These are phyloP conservation scores for Tephrocybe sp. DNA, from an alignment of 768 basidiomycete species.

Conservation along the genomic window DNA sequence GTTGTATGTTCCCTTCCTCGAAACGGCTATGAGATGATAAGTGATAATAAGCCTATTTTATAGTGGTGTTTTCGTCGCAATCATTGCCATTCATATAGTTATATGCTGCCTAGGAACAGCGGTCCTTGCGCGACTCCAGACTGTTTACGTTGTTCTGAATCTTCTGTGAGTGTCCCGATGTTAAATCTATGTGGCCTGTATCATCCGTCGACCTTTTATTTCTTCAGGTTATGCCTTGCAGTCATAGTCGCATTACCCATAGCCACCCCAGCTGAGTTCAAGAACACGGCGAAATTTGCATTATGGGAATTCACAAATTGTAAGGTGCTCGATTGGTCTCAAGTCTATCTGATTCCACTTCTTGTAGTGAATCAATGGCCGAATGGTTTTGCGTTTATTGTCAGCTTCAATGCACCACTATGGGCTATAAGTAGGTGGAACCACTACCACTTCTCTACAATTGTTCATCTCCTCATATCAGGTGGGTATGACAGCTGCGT, in stretches of 20 bases:
- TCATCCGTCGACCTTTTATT: no score
- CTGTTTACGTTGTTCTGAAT: conserved; percentile 68
- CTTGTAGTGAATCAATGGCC: conserved; percentile 53
- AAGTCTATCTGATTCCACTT: neutral
- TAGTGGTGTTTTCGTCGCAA: conserved; percentile 67
- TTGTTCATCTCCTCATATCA: conserved; percentile 4
- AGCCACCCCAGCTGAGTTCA: conserved; percentile 59
- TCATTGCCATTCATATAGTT: conserved; percentile 61
- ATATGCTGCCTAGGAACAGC: conserved; percentile 71
- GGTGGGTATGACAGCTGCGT: conserved; percentile 54
- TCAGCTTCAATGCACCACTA: conserved; percentile 41
- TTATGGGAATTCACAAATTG: conserved; percentile 26
- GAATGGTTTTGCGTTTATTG: conserved; percentile 55
- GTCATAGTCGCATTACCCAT: conserved; percentile 70
- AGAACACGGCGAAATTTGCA: conserved; percentile 52
- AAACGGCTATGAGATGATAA: neutral
- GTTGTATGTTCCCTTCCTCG: conserved; percentile 20
- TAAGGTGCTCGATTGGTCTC: neutral
- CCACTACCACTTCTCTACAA: neutral
- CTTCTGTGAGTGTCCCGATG: conserved; percentile 47
- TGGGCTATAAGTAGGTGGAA: conserved; percentile 39
- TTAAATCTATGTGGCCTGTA: no score
- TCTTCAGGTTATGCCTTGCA: conserved; percentile 53
- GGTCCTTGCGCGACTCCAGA: conserved; percentile 69
- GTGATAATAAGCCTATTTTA: neutral